Evolutionary conservation across 2,329 filamentous ascomycete species (phyloP), one percentile per base, ranked within the genome.

Genomic region (Ceratocystis papillata): DNA sequence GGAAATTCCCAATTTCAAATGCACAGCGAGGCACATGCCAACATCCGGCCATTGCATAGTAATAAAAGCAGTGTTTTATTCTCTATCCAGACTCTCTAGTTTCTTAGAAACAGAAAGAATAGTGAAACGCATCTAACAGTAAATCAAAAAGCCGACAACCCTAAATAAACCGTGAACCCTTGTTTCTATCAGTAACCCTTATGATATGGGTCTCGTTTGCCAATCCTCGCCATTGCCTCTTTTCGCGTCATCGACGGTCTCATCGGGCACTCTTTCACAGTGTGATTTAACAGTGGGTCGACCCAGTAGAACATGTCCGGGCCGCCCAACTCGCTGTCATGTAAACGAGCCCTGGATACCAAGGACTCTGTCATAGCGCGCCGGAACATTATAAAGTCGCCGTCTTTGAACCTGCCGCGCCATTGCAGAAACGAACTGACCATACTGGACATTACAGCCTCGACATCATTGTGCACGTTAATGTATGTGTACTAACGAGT

Each of bases 1-100:
- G 46, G 28, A 57, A 57, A 57, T 33, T 33, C 25, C 28, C 53
- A 57, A 57, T 57, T 57, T 57, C 30, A 57, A 57, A 57, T n/a
- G 28, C 53, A 28, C 53, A 33, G 37, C 48, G 7, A 57, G 8
- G 53, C 53, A 57, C 53, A 57, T 1, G 28, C 28, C 53, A 33
- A 12, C 53, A 8, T 57, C 25, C 3, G 48, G 22, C 17, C 48
- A 53, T 22, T 20, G 48, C n/a, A 17, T 2, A 30, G 53, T 30
- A 57, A 57, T 57, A 57, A 30, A 57, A 57, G 48, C 48, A 57
- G 25, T 17, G 28, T 33, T 57, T 57, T 53, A 10, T 53, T 53
- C 22, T 20, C n/a, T 20, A 10, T 20, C 20, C 17, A 53, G 48
- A 53, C 48, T 53, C 48, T 10, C 48, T 4, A 10, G 48, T 25